These are phyloP conservation scores for Ascochyta lentis DNA, from an alignment of 2,329 filamentous ascomycete genomes.

Conservation along the genomic window DNA sequence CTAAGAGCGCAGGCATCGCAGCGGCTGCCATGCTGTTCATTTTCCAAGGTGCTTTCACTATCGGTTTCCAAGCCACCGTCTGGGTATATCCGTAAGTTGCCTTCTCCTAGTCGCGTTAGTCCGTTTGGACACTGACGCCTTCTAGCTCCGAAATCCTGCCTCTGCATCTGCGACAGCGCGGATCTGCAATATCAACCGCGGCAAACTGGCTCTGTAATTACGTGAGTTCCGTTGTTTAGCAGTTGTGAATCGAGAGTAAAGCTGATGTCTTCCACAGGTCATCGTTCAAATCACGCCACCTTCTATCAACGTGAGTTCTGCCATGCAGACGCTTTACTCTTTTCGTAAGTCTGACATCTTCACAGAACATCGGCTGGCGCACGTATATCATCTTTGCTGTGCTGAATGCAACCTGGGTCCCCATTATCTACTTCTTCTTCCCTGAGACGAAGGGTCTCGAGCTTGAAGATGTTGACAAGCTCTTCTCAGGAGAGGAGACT, in stretches of 20 bases:
- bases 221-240: background rate
- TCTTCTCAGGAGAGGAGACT: conserved; percentile 20
- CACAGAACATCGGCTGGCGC: conserved; percentile 37
- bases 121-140: too few species aligned
- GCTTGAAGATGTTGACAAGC: conserved; percentile 21
- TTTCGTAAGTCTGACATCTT: too few species aligned
- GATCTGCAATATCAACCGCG: conserved; percentile 17
- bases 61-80: conserved; percentile 27
- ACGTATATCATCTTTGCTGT: conserved; percentile 35
- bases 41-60: conserved; percentile 27
- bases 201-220: conserved; percentile 22
- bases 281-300: conserved; percentile 47
- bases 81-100: conserved; percentile 11
- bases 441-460: conserved; percentile 53
- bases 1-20: conserved; percentile 21
- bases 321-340: too few species aligned
- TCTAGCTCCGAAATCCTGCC: conserved; percentile 14
- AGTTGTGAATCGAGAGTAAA: background rate
- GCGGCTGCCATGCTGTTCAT: conserved; percentile 27
- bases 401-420: conserved; percentile 47
- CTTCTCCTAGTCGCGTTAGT: too few species aligned
- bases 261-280: conserved; percentile 6
- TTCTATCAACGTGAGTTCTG: conserved; percentile 32
- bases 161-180: conserved; percentile 18
- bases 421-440: conserved; percentile 57